Conservation (phyloP, 495 filamentous ascomycete genomes). For the Oleoguttula mirabilis region DNA sequence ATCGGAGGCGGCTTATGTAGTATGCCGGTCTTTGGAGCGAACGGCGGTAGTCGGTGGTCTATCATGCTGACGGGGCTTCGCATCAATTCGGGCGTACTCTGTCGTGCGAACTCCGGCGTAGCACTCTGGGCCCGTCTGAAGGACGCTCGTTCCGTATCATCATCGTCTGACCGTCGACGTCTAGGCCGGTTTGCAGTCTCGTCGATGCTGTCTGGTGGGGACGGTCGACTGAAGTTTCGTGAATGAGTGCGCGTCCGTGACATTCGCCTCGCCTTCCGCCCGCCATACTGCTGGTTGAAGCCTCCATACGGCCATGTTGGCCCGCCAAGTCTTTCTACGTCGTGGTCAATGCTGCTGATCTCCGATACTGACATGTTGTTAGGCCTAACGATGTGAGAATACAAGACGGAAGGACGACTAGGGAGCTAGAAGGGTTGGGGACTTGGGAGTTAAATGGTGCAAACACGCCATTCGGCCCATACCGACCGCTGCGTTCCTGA, state of each 20-base stretch:
- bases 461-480: too few relatives aligned
- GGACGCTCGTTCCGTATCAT: too few relatives aligned
- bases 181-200: not conserved
- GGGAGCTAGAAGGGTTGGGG: too few relatives aligned
- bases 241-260: not conserved
- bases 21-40: not conserved
- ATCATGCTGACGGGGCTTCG: not conserved
- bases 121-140: too few relatives aligned
- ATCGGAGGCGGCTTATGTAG: conserved; percentile 1
- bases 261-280: not conserved
- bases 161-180: not conserved
- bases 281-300: not conserved
- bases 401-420: too few relatives aligned
- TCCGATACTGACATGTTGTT: not conserved
- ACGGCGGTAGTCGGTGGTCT: not conserved
- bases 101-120: not conserved
- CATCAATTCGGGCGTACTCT: not conserved
- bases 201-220: not conserved
- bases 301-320: too few relatives aligned
- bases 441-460: too few relatives aligned
- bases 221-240: not conserved
- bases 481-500: too few relatives aligned
- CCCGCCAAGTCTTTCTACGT: not conserved
- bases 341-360: not conserved
- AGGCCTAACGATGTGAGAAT: too few relatives aligned